Evolutionary conservation across 352 stramenopile genomes (phyloP), one percentile per base, ranked within the genome.

Genomic region (Detonula confervacea): DNA sequence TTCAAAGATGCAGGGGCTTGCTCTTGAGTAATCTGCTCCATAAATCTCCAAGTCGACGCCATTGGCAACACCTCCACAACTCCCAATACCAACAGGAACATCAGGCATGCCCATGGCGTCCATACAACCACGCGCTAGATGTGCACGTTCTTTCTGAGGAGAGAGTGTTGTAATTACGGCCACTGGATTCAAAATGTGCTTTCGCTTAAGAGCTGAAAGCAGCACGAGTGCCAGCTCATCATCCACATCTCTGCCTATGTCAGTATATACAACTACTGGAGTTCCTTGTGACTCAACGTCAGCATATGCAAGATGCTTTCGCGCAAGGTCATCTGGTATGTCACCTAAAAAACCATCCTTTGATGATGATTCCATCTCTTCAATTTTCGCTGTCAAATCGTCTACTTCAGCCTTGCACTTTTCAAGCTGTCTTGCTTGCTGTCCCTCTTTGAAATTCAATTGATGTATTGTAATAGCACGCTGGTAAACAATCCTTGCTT

Each of bases 231-330:
- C 59, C 29, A 84, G 42, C 37, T 89, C 81, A 63, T 89, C 81
- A 59, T 89, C 81, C 20, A 89, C 64, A 71, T 88, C 81, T 52
- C 81, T 52, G 3, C 81, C 81, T 57, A 84, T 79, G 63, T 88
- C 77, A 59, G 77, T 86, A 65, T 87, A 83, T 11, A 88, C 72
- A 33, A 88, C 63, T 27, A 88, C 69, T 52, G 79, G 79, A 33
- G 79, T 83, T 49, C 79, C 73, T 29, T 77, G 20, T 25, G 73
- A 76, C 49, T 83, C 66, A 46, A 86, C 44, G 76, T 86, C 73
- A 30, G 67, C 60, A 68, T 39, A 27, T 18, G 52, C 56, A 46
- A 77, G 52, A 22, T 18, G 30, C 37, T 61, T 52, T 66, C 27
- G 60, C 54, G 47, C 27, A 44, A 49, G 12, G 27, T 39, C 44